Evolutionary conservation across 371 early-diverging fungal species (phyloP), one percentile per base, ranked within the genome.

Genomic region (Mortierella sp.): DNA sequence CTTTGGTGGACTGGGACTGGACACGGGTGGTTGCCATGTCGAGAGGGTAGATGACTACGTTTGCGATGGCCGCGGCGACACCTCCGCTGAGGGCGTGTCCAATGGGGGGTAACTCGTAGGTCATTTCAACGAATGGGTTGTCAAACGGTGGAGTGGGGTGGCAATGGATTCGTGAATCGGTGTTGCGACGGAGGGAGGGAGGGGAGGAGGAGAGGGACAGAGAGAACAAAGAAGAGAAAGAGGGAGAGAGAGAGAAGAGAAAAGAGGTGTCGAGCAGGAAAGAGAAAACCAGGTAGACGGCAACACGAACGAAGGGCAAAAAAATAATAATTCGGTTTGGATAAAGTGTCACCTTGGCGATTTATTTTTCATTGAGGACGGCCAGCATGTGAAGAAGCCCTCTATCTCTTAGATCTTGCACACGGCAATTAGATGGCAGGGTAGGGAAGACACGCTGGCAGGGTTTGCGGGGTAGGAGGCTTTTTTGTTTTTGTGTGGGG

Each of bases 41-140:
- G 61, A 91, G 79, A 44, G 91, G 91, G 73, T 91, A 91, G 71
- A 91, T 89, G 79, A 90, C 86, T 16, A 90, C 72, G 72, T 90
- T 91, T 29, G 90, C 88, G 66, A 91, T 84, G 16, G 90, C 88
- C 31, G 89, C 88, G 13, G 90, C 91, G 24, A 90, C 88, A 47
- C 90, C 91, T 52, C 91, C 91, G 1, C 90, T 88, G 61, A 91
- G 84, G 34, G 91, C 91, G 85, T 90, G 90, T 5, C 90, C 91
- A 24, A 91, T 74, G 52, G 91, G 90, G 22, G 90, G 91, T 0
- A 91, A 66, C 67, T 89, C 90, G 72, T 89, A 91, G 10, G 76
- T 31, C 79, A 84, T 79, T 50, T 31, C 45, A 64, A 70, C 43
- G 52, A 24, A 48, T 43, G 14, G 14, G 41, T n/a, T 10, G 50